These are phyloP conservation scores for Hamamelis virginiana DNA, from an alignment of 164 flowering plant genomes.

Conservation along the genomic window DNA sequence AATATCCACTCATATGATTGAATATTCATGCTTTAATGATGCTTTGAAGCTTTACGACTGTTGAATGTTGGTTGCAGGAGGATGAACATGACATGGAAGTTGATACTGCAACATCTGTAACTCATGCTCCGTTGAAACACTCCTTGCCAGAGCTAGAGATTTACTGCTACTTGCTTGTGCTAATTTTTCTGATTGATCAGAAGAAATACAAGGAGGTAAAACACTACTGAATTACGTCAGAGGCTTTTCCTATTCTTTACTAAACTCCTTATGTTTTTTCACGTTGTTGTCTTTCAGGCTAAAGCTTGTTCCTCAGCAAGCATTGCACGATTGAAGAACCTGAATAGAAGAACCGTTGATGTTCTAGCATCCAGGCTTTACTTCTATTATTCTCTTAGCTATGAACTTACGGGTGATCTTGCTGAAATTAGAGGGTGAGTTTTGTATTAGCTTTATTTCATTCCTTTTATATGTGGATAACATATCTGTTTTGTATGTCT, in stretches of 20 bases:
- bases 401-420: constrained; percentile 91
- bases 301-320: constrained; percentile 87
- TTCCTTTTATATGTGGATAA: neutral
- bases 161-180: constrained; percentile 74
- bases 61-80: constrained; percentile 41
- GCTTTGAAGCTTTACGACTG: too few species aligned
- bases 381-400: constrained; percentile 81
- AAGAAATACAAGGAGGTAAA: constrained; percentile 71
- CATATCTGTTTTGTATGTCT: neutral
- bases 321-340: constrained; percentile 67
- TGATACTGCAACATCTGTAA: constrained; percentile 70
- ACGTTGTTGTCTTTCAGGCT: constrained; percentile 50
- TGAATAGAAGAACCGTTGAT: constrained; percentile 89
- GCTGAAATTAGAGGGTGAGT: constrained; percentile 94
- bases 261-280: neutral
- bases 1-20: too few species aligned
- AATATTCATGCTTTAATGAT: too few species aligned
- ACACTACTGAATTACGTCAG: neutral
- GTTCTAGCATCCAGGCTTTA: constrained; percentile 86
- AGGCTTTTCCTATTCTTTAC: neutral
- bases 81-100: constrained; percentile 92
- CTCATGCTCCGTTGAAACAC: constrained; percentile 55
- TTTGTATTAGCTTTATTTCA: neutral
- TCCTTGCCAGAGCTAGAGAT: constrained; percentile 84
- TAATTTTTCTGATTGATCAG: constrained; percentile 88